Evolutionary conservation across 2,329 filamentous ascomycete genomes (phyloP), one percentile per base, ranked within the genome.

Genomic region (Xylariales sp.): DNA sequence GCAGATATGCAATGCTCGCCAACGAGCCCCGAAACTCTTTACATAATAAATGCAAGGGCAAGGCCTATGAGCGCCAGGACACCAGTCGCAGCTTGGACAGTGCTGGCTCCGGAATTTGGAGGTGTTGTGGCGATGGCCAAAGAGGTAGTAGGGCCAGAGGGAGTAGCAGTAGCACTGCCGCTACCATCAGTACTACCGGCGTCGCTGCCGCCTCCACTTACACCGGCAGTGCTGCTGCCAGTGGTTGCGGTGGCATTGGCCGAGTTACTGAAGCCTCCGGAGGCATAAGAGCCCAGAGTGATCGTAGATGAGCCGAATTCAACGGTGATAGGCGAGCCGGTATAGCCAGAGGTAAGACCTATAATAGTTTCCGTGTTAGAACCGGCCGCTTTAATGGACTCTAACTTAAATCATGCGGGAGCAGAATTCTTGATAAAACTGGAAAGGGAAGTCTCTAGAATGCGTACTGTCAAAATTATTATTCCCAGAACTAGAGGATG

Each of bases 101-200:
- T 34, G 36, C 53, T 68, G 6, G 67, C 71, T n/a, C 62, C 70
- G 1, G 68, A 65, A 0, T 9, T n/a, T 6, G 71, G 64, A 5
- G 68, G 41, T 18, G 61, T 23, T 8, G 71, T 70, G 16, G 67
- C 60, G 18, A 23, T 48, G 43, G 72, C 62, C 52, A 71, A 67
- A 8, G 75, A 71, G 41, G 66, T 69, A 16, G 69, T 72, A 5
- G 74, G 71, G n/a, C 72, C 74, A 0, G 64, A 69, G 7, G 72
- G 72, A 3, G 70, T 69, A 9, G 61, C 68, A 49, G 61, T 64
- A 18, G 61, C 55, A 30, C 49, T 28, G 14, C 56, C 53, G 41
- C 18, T 10, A 9, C 23, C 54, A 28, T 30, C 36, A 9, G 36
- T 56, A 30, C 6, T 16, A 8, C 41, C n/a, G n/a, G 45, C 50